phyloP scores from a whole-genome alignment of 495 filamentous ascomycete genomes.

The Lophiotrema nucula region DNA sequence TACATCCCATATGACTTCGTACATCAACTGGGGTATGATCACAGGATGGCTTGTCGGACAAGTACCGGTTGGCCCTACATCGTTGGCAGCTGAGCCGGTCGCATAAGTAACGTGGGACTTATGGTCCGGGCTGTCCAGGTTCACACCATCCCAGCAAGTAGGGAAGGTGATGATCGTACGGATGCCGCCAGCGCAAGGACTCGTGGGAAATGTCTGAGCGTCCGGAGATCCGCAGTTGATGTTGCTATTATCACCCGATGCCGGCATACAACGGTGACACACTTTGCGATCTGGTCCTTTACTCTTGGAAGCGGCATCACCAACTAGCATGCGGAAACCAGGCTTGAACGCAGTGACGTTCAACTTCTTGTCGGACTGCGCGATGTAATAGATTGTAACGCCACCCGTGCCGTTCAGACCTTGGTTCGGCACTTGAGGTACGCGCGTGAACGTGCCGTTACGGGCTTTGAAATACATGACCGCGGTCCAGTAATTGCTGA shows the following conservation, averaged over 20 bases:
- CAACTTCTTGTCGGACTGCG: not conserved
- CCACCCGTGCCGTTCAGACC: constrained; percentile 18
- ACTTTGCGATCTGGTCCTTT: constrained; percentile 7
- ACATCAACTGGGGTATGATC: constrained; percentile 27
- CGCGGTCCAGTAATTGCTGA: constrained; percentile 33
- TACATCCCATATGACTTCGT: constrained; percentile 35
- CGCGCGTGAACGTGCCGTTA: constrained; percentile 32
- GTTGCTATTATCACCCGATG: constrained; percentile 12
- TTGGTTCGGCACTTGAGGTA: constrained; percentile 15
- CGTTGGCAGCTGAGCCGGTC: constrained; percentile 6
- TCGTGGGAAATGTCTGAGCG: constrained; percentile 12
- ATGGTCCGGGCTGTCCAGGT: constrained; percentile 54
- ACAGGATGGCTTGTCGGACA: constrained; percentile 28
- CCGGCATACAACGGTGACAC: constrained; percentile 26
- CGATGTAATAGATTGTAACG: constrained; percentile 31
- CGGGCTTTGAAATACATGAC: constrained; percentile 26
- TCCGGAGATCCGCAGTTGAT: constrained; percentile 27
- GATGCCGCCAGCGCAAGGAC: constrained; percentile 21
- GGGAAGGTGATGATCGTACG: constrained; percentile 24
- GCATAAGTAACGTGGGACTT: constrained; percentile 45
- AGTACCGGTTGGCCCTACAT: constrained; percentile 30
- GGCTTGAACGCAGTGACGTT: constrained; percentile 30
- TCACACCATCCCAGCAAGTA: constrained; percentile 54
- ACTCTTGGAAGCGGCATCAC: constrained; percentile 6
- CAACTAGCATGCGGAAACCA: constrained; percentile 29